Evolutionary conservation across 441 rosid genomes (phyloP), one percentile per base, ranked within the genome.

Genomic region (Gossypium trilobum): DNA sequence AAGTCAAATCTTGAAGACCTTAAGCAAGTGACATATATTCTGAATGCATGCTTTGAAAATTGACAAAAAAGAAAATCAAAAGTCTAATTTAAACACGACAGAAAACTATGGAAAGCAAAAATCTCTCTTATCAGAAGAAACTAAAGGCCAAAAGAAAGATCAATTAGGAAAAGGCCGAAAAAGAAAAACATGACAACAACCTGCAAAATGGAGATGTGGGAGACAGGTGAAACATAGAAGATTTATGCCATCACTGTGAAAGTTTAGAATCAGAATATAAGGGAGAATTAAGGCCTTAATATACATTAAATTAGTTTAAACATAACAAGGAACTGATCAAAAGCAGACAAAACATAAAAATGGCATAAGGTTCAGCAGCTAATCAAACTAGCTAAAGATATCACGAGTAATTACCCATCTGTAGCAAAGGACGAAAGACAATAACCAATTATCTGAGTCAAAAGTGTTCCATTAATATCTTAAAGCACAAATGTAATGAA

Each of bases 211-310:
- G 58, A 50, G 39, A 46, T 13, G 23, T 50, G 23, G 23, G 31
- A 52, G 36, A 14, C 55, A 46, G 56, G 57, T 0, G 11, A 23
- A 66, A 66, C 31, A 66, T 31, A 17, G 70, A 23, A 48, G 13
- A 66, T 22, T 48, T 9, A 48, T 25, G 58, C 16, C 44, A 27
- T 50, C 42, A 3, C 71, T 8, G 13, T 50, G 58, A 25, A 63
- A 44, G 2, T 46, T n/a, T 23, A 66, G 56, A 66, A 50, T 14
- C 52, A 67, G 71, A 66, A 66, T 66, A 46, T 48, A 66, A 48
- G 70, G 17, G 17, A 64, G 52, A 46, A n/a, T 46, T 22, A 66
- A 46, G 56, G 29, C 70, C 51, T 16, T 25, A 50, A 31, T 14
- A 36, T 3, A 67, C 7, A 14, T 3, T 33, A 50, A 50, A 67